Percentiles rank a stretch among this genome's conserved stretches.
Conservation (phyloP, 2,329 filamentous ascomycete genomes). For the Myriangium duriaei region DNA sequence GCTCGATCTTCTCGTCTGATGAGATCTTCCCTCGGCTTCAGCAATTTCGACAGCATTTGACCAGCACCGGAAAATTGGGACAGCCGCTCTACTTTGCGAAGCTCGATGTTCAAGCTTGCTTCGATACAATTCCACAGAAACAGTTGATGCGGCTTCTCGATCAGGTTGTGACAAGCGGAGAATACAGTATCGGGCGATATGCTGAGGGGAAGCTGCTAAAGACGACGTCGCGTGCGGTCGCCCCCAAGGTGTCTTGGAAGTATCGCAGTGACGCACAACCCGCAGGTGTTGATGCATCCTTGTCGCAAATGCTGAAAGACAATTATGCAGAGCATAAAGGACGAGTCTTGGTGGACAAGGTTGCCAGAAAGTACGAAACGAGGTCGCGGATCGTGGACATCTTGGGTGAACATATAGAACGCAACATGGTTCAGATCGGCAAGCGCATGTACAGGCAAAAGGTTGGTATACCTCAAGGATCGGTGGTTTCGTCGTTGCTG, state of each 20-base stretch:
- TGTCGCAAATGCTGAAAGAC: constrained; percentile 18
- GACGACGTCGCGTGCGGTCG: constrained; percentile 21
- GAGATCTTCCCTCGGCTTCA: constrained; percentile 68
- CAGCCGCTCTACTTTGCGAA: constrained; percentile 72
- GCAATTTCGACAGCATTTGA: constrained; percentile 47
- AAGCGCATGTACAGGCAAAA: constrained; percentile 82
- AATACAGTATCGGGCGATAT: constrained; percentile 63
- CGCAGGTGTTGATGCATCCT: constrained; percentile 19
- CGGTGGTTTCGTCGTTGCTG: constrained; percentile 69
- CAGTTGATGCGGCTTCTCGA: constrained; percentile 56
- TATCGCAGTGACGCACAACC: constrained; percentile 29
- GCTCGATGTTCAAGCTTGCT: constrained; percentile 80
- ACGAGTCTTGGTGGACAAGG: constrained; percentile 65
- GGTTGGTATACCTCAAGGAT: constrained; percentile 84
- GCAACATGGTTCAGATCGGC: constrained; percentile 78
- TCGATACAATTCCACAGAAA: constrained; percentile 85
- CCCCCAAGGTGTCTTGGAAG: constrained; percentile 25
- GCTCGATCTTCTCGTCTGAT: constrained; percentile 66
- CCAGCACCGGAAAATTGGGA: constrained; percentile 21
- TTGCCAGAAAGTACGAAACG: constrained; percentile 45
- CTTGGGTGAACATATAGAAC: constrained; percentile 64
- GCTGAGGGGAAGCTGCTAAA: constrained; percentile 50
- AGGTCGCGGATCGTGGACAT: constrained; percentile 53
- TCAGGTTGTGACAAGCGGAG: constrained; percentile 40
- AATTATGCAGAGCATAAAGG: constrained; percentile 35